Base-by-base conservation (phyloP, 768 basidiomycete genomes). In the Panus rudis region DNA sequence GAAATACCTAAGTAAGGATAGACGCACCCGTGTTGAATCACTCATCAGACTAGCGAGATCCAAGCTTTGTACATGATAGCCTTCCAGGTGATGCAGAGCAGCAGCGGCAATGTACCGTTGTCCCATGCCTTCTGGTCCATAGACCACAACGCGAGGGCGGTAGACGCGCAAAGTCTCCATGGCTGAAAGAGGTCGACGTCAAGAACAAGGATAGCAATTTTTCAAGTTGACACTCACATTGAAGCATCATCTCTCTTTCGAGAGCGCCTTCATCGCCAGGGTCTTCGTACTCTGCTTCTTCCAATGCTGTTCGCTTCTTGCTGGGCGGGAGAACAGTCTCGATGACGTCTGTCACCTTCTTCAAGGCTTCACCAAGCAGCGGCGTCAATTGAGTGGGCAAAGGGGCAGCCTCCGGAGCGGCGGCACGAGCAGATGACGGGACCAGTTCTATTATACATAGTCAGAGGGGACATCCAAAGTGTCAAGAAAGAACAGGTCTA, bases 201-300 rank as follows among this genome's bases (percentile, higher is more conserved):
- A 51, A 22, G 33, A 35, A 30, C 12, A 27, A 5, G 6, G 10
- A 21, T 0, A 25, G 16, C 40, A 22, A 34, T 33, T 5, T 37
- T 30, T 26, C 14, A 45, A 28, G 20, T 11, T 41, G 42, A 21
- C 5, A 63, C 80, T 48, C 51, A 92, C 91, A 77, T 66, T 93
- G 88, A 63, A 91, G 70, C 65, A 87, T 71, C 73, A 92, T 76
- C 59, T 97, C 92, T 53, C 87, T 75, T 54, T 90, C 87, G 32
- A 97, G 72, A 0, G 84, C 87, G n/a, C 82, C 81, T n/a, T 83
- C 83, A 40, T 84, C 79, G 16, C 72, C 78, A 12, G 73, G 75
- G 42, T 92, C 90, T 55, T 97, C 92, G 65, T 72, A 99, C 62
- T 92, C 88, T 1, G 96, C 96, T 60, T 99, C 96, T 58, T 98